Base-by-base conservation (phyloP, 345 rosid genomes). In the Salix brachista region DNA sequence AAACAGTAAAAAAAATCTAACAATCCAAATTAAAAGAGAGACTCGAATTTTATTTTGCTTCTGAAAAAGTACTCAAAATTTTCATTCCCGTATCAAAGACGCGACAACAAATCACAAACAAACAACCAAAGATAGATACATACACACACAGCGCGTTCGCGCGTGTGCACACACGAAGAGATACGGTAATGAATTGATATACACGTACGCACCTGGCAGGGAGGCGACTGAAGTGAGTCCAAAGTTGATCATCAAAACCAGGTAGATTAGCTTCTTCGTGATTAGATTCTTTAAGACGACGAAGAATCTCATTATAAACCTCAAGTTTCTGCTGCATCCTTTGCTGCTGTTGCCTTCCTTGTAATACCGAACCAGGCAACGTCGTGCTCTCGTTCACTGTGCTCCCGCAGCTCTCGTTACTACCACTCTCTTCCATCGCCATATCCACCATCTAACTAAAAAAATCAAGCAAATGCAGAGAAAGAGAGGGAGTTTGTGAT, bases 141-240 rank as follows among this genome's bases (percentile, higher is more conserved):
- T 7, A 50, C 23, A 23, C 18, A n/a, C 41, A 56, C 1, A 52
- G 19, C 62, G 71, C 56, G 30, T 41, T 39, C 13, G 16, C 16
- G 16, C 16, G 1, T 9, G 11, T 9, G 2, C 48, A 12, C 50
- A 65, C 8, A 58, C 6, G 62, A 1, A 67, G n/a, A 12, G 1
- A 54, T 3, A 62, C 11, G 36, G 9, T 18, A 17, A 7, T 17
- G 23, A 9, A 44, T 2, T 6, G 17, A n/a, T 2, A 36, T 50
- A 42, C n/a, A 5, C 28, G 26, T 1, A 67, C 37, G 41, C 83
- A 96, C 99, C 99, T 84, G 52, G 92, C 79, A 25, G 99, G 98
- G 60, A 96, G 97, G 54, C 98, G 97, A 69, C 77, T 87, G 86
- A 96, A 96, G 91, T 96, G 99, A 75, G 89, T 48, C 99, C 94